Percentiles rank a stretch among this genome's conserved stretches.
Conservation (phyloP, 2,329 filamentous ascomycete genomes). For the Epicoccum sorghinum region DNA sequence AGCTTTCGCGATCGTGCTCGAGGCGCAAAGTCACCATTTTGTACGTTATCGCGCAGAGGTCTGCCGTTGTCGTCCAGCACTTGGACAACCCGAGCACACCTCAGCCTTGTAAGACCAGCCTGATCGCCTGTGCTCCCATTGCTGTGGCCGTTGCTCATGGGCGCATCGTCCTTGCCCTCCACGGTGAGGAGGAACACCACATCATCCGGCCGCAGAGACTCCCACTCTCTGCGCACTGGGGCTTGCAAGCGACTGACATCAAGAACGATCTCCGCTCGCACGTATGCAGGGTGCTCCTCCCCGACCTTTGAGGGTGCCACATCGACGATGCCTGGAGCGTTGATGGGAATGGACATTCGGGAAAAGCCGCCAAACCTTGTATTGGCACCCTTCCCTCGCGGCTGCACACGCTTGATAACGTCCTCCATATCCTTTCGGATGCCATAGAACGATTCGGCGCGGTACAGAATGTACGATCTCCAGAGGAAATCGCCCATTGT, state of each 20-base stretch:
- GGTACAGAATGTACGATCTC: conserved; percentile 87
- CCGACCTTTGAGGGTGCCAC: conserved; percentile 84
- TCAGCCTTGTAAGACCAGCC: conserved; percentile 71
- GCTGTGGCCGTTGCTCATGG: conserved; percentile 60
- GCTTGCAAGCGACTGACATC: conserved; percentile 82
- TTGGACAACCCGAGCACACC: conserved; percentile 85
- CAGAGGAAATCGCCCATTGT: conserved; percentile 97
- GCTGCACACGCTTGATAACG: conserved; percentile 77
- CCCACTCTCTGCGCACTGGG: conserved; percentile 84
- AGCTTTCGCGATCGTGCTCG: conserved; percentile 70
- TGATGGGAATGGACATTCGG: conserved; percentile 87
- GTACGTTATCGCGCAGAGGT: conserved; percentile 68
- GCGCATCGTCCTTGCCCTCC: conserved; percentile 63
- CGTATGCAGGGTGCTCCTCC: conserved; percentile 78
- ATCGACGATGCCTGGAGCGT: conserved; percentile 85
- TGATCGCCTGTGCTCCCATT: conserved; percentile 61
- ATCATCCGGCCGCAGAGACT: conserved; percentile 82
- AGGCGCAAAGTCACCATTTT: conserved; percentile 66
- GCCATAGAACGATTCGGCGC: conserved; percentile 90
- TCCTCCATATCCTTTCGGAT: conserved; percentile 91
- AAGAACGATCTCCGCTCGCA: conserved; percentile 83
- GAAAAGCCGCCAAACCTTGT: conserved; percentile 80
- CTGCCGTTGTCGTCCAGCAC: conserved; percentile 85
- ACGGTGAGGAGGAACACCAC: conserved; percentile 86
- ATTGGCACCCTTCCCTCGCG: conserved; percentile 70